Evolutionary conservation across 2,329 filamentous ascomycete species (phyloP).

Genomic region (Diatrype stigma): DNA sequence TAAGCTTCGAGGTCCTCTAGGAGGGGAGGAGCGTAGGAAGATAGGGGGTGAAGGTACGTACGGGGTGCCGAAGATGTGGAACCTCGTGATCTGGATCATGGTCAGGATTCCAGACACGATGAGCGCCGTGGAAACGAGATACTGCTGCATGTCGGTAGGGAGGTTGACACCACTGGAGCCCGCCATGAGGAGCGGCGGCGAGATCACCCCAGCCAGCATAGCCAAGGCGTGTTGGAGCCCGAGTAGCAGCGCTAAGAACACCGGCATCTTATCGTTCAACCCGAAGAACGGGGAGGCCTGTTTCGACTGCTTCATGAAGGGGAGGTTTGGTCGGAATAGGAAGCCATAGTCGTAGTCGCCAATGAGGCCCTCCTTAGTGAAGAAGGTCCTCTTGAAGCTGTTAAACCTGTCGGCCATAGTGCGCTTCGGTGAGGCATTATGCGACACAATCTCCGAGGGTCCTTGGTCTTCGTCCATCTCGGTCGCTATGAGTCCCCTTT

Average conservation of each 20-base stretch:
- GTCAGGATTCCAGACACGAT: slow-evolving; percentile 77
- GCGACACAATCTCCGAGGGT: slow-evolving; percentile 45
- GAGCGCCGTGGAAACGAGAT: slow-evolving; percentile 72
- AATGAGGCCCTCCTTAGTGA: slow-evolving; percentile 67
- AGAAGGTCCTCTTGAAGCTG: slow-evolving; percentile 38
- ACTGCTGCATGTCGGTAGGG: slow-evolving; percentile 57
- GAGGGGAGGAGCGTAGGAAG: background rate
- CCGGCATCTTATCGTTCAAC: slow-evolving; percentile 73
- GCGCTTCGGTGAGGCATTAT: slow-evolving; percentile 25
- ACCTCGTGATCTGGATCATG: slow-evolving; percentile 70
- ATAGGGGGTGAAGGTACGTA: slow-evolving; percentile 27
- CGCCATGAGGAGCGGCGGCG: slow-evolving; percentile 70
- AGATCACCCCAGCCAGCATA: slow-evolving; percentile 73
- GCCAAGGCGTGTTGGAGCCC: slow-evolving; percentile 76
- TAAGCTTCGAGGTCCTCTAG: background rate
- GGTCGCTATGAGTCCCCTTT: too few relatives aligned
- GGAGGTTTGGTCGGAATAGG: slow-evolving; percentile 76
- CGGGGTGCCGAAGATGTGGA: slow-evolving; percentile 66
- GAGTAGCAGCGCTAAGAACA: slow-evolving; percentile 67
- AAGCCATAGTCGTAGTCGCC: slow-evolving; percentile 89
- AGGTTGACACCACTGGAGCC: slow-evolving; percentile 62
- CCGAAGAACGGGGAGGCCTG: slow-evolving; percentile 75
- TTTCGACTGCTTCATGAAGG: slow-evolving; percentile 66
- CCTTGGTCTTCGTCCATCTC: slow-evolving; percentile 54
- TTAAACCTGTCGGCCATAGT: slow-evolving; percentile 28